Percentiles rank a stretch among this genome's conserved stretches.
These are phyloP conservation scores for Graphilbum sp. DNA, from an alignment of 2,329 filamentous ascomycete species.

Conservation along the genomic window DNA sequence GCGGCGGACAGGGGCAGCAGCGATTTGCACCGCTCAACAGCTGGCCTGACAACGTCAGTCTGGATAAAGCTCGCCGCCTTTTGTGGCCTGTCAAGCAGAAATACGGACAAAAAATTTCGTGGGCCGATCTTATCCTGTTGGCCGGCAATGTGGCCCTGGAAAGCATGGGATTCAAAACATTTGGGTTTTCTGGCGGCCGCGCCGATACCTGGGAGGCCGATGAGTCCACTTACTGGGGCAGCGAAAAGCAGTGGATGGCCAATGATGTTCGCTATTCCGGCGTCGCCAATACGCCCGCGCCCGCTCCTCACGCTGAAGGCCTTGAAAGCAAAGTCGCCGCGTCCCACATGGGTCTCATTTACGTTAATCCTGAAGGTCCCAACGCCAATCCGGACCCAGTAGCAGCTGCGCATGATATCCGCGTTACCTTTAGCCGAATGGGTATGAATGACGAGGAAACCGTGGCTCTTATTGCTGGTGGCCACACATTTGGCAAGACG, in stretches of 20 bases:
- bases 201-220: conserved; percentile 60
- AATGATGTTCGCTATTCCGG: conserved; percentile 53
- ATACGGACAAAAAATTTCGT: conserved; percentile 70
- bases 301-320: conserved; percentile 40
- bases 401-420: conserved; percentile 55
- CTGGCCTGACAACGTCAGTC: conserved; percentile 64
- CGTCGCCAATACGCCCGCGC: conserved; percentile 25
- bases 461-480: conserved; percentile 61
- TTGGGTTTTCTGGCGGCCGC: conserved; percentile 59
- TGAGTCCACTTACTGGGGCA: conserved; percentile 63
- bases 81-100: conserved; percentile 75
- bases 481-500: conserved; percentile 67
- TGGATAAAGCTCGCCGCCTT: conserved; percentile 67
- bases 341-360: conserved; percentile 63
- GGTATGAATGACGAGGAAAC: conserved; percentile 75
- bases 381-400: conserved; percentile 55
- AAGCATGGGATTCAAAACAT: conserved; percentile 57
- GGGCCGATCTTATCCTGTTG: conserved; percentile 57
- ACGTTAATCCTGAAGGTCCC: conserved; percentile 67
- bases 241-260: conserved; percentile 57
- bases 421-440: conserved; percentile 61
- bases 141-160: conserved; percentile 64
- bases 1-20: conserved; percentile 59
- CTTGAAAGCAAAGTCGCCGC: conserved; percentile 53
- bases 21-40: conserved; percentile 67